A percentile compares a stretch with the other conserved stretches of the same genome.
These are phyloP conservation scores for Prunus mongolica DNA, from an alignment of 306 rosid genomes.

Conservation along the genomic window DNA sequence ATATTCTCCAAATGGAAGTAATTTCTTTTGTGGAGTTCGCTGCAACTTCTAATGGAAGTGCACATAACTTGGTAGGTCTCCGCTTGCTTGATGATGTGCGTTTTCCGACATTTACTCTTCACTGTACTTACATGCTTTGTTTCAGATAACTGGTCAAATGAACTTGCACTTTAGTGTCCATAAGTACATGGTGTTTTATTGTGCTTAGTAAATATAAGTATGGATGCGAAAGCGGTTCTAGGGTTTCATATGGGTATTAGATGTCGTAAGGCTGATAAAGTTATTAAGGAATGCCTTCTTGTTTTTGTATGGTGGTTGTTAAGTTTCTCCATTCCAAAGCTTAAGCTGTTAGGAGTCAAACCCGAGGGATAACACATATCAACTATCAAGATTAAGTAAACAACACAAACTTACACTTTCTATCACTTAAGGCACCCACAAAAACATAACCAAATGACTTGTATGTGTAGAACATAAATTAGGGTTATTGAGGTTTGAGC, in stretches of 20 bases:
- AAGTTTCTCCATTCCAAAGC: too few species aligned
- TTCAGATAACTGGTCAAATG: constrained; percentile 15
- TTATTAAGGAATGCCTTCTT: neutral
- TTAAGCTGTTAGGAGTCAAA: neutral
- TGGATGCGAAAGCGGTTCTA: neutral
- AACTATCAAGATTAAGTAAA: too few species aligned
- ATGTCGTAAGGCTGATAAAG: neutral
- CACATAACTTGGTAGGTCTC: constrained; percentile 69
- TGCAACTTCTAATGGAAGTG: constrained; percentile 62
- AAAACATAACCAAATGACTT: too few species aligned
- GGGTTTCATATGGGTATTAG: neutral
- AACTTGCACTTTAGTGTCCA: neutral
- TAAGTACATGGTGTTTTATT: constrained; percentile 4
- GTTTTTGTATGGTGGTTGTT: neutral
- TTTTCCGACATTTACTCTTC: constrained; percentile 1
- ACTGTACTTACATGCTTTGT: constrained; percentile 9
- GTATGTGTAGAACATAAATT: too few species aligned
- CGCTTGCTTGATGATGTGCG: constrained; percentile 3
- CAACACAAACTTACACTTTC: too few species aligned
- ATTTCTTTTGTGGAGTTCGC: constrained; percentile 83
- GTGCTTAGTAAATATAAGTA: neutral
- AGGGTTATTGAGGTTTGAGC: too few species aligned
- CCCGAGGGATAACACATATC: neutral
- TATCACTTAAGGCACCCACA: too few species aligned
- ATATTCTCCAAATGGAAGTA: constrained; percentile 62